Evolutionary conservation across 129 eudicot species (phyloP).

Genomic region (Pittosporum tobira): DNA sequence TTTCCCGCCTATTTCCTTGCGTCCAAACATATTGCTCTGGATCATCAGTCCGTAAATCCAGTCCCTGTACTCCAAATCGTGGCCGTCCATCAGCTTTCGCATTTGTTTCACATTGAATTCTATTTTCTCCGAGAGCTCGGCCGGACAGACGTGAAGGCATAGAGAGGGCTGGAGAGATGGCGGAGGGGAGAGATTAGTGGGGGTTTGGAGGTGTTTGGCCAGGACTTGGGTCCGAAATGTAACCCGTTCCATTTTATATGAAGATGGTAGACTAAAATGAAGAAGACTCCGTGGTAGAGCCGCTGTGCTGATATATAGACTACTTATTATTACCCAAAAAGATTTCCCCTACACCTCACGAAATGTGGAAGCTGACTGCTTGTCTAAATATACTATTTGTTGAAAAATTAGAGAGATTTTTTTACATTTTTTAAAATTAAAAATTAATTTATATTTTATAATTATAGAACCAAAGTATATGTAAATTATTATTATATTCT

Average conservation of each 20-base stretch:
- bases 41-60: constrained; percentile 44
- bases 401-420: too few relatives aligned
- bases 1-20: constrained; percentile 36
- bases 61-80: constrained; percentile 40
- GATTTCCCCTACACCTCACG: too few relatives aligned
- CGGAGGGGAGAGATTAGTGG: constrained; percentile 11
- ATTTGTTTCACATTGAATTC: constrained; percentile 33
- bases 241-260: constrained; percentile 30
- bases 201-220: constrained; percentile 33
- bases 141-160: constrained; percentile 58
- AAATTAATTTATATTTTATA: too few relatives aligned
- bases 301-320: too few relatives aligned
- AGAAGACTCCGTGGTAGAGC: too few relatives aligned
- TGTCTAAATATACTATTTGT: too few relatives aligned
- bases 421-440: too few relatives aligned
- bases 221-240: constrained; percentile 44
- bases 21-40: constrained; percentile 46
- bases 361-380: too few relatives aligned
- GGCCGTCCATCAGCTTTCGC: constrained; percentile 47
- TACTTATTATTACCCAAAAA: too few relatives aligned
- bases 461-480: too few relatives aligned
- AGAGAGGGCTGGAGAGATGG: constrained; percentile 20
- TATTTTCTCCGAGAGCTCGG: constrained; percentile 37
- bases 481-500: too few relatives aligned
- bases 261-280: too few relatives aligned